These are phyloP conservation scores for Yarrowia porcina DNA, from an alignment of 805 yeast genomes.

Conservation along the genomic window DNA sequence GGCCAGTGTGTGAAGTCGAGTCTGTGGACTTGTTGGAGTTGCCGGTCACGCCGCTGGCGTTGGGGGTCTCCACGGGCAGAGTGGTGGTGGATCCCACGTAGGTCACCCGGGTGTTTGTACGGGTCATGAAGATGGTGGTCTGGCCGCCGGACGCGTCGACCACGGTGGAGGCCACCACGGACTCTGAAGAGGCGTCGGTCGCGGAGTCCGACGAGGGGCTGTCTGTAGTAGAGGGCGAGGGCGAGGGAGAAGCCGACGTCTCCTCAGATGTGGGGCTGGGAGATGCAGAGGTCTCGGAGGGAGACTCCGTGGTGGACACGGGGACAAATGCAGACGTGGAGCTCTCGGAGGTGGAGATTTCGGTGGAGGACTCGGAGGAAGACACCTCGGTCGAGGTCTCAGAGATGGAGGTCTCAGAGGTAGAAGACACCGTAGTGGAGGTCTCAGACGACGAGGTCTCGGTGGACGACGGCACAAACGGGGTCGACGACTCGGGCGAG, in stretches of 20 bases:
- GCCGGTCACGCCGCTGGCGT: neutral
- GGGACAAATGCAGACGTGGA: slow-evolving; percentile 8
- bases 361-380: neutral
- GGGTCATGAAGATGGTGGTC: slow-evolving; percentile 16
- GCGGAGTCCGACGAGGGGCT: neutral
- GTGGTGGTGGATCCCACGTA: slow-evolving; percentile 2
- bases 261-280: neutral
- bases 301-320: neutral
- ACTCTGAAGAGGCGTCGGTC: neutral
- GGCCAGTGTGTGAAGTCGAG: slow-evolving; percentile 3
- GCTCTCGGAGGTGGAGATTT: neutral
- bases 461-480: neutral
- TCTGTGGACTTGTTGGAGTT: slow-evolving; percentile 8
- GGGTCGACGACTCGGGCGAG: too few relatives aligned
- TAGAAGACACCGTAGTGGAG: neutral
- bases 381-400: neutral
- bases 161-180: neutral
- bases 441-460: neutral
- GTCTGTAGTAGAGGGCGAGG: neutral
- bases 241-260: neutral
- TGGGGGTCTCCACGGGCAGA: neutral
- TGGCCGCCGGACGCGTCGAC: slow-evolving; percentile 4
- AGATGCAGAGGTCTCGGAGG: neutral
- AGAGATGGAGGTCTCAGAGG: neutral
- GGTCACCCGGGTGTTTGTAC: slow-evolving; percentile 4